Base-by-base conservation (phyloP, 2,329 filamentous ascomycete genomes). In the Exophiala calicioides region DNA sequence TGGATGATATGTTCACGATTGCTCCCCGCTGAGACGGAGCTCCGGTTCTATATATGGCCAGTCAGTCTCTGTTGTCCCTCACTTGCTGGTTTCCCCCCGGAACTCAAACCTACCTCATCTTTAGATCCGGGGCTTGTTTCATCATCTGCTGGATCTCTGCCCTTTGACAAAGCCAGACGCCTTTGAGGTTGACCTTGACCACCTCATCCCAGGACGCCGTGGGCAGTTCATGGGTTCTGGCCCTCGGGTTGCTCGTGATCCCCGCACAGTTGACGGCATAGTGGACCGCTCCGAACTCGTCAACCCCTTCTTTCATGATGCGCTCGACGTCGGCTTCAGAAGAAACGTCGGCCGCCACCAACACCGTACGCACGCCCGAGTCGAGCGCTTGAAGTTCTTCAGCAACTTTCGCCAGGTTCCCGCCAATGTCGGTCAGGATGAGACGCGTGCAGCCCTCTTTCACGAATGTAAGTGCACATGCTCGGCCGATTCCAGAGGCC, bases 1-100 rank as follows among this genome's bases (percentile, higher is more conserved):
- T 75, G 49, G 73, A 76, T 0, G 75, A 73, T 15, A 79, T 71
- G 49, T 78, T 76, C 8, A 79, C 74, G 5, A 79, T 62, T 1
- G 72, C 63, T 2, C 76, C 76, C 15, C 72, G 63, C 46, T 76
- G 71, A 1, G 60, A 55, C 0, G 63, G 61, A 8, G 60, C 58
- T 75, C 1, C 69, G 18, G 39, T 19, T 3, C 75, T 76, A 57
- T 88, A 84, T 66, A 85, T 84, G 45, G n/a, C n/a, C n/a, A n/a
- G n/a, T n/a, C n/a, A n/a, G n/a, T n/a, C n/a, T n/a, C n/a, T n/a
- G n/a, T n/a, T n/a, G n/a, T n/a, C n/a, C n/a, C n/a, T n/a, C n/a
- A n/a, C n/a, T n/a, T n/a, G n/a, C n/a, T n/a, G n/a, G n/a, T n/a
- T n/a, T n/a, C n/a, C n/a, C n/a, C n/a, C n/a, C n/a, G n/a, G n/a